These are phyloP conservation scores for Lobosporangium transversale DNA, from an alignment of 192 early-diverging fungal genomes.

Conservation along the genomic window DNA sequence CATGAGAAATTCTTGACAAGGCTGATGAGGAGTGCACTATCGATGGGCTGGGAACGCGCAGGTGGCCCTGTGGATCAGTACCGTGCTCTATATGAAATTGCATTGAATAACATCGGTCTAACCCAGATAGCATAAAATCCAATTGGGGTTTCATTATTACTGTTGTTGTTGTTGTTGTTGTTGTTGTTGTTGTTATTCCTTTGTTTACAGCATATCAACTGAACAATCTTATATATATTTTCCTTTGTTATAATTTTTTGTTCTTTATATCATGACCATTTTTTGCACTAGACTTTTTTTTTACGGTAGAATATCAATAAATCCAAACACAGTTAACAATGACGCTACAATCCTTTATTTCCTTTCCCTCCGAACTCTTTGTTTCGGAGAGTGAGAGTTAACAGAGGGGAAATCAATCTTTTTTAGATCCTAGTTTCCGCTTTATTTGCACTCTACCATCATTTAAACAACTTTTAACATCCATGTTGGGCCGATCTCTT, in stretches of 20 bases:
- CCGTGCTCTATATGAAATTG: constrained; percentile 51
- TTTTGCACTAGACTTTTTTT: too few species aligned
- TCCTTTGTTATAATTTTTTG: too few species aligned
- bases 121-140: background rate
- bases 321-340: too few species aligned
- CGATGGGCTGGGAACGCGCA: constrained; percentile 60
- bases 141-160: background rate
- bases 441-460: background rate
- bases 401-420: background rate
- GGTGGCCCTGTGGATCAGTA: constrained; percentile 64
- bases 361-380: too few species aligned
- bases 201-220: too few species aligned
- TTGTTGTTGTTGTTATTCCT: too few species aligned
- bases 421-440: background rate
- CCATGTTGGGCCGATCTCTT: constrained; percentile 52
- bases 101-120: constrained; percentile 31
- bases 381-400: background rate
- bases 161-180: background rate
- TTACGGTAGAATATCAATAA: too few species aligned
- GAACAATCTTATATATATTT: too few species aligned
- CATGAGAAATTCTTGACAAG: constrained; percentile 59
- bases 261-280: too few species aligned
- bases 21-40: constrained; percentile 57
- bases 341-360: too few species aligned
- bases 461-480: background rate